Percentiles rank a stretch among this genome's conserved stretches.
Conservation (phyloP, 495 filamentous ascomycete species). For the Penicillium desertorum region DNA sequence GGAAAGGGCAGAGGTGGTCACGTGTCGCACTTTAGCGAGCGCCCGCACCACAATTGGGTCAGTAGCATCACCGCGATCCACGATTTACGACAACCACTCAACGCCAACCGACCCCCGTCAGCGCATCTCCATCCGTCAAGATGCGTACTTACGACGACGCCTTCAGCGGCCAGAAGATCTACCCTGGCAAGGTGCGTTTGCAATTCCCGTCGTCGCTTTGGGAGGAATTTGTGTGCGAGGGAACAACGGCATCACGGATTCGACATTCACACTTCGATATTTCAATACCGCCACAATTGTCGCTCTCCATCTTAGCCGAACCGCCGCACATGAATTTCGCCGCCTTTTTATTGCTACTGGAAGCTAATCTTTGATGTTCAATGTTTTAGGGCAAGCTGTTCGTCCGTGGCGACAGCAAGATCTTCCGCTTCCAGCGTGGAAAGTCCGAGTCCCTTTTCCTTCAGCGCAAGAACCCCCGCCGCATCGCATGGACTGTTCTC, state of each 20-base stretch:
- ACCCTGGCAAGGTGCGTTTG: conserved; percentile 92
- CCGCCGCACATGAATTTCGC: conserved; percentile 11
- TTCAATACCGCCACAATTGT: conserved; percentile 4
- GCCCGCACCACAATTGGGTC: conserved; percentile 52
- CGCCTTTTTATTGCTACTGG: conserved; percentile 6
- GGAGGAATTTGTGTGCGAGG: conserved; percentile 22
- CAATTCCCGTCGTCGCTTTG: conserved; percentile 20
- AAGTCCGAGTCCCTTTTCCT: conserved; percentile 99
- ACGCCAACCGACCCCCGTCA: conserved; percentile 51
- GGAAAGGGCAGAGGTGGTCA: conserved; percentile 47
- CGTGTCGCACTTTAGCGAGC: conserved; percentile 51
- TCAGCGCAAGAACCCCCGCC: conserved; percentile 99
- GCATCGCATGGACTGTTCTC: conserved; percentile 97
- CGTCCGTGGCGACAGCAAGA: conserved; percentile 98
- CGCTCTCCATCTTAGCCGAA: conserved; percentile 5
- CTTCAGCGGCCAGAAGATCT: conserved; percentile 97
- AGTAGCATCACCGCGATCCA: conserved; percentile 40
- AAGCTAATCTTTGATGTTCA: conserved; percentile 35
- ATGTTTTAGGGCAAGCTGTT: conserved; percentile 87
- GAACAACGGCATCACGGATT: conserved; percentile 22
- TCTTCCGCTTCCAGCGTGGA: conserved; percentile 99
- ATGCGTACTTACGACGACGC: conserved; percentile 99
- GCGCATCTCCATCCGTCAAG: conserved; percentile 60
- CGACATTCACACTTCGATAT: conserved; percentile 16
- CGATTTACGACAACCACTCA: conserved; percentile 52